Evolutionary conservation across 2,329 filamentous ascomycete genomes (phyloP).

Genomic region (Ophiosphaerella narmari): DNA sequence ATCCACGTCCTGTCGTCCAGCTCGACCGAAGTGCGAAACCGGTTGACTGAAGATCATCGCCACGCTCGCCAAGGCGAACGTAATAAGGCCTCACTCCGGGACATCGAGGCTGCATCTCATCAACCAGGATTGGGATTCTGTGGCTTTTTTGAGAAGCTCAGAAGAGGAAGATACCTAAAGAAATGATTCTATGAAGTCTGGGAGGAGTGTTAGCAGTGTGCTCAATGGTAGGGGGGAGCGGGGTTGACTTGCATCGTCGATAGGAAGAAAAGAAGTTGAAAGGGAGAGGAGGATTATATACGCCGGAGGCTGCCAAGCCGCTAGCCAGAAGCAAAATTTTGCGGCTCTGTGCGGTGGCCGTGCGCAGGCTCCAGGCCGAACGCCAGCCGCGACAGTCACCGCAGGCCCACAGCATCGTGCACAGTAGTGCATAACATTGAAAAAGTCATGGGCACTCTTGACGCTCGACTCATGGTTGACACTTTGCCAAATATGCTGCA

Average conservation of each 20-base stretch:
- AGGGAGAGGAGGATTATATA: too few species aligned
- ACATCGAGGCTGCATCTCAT: constrained; percentile 83
- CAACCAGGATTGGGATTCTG: constrained; percentile 89
- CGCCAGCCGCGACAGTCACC: not conserved
- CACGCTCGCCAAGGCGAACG: constrained; percentile 78
- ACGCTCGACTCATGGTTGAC: too few species aligned
- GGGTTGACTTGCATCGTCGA: not conserved
- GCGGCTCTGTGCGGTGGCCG: constrained; percentile 1
- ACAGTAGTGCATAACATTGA: too few species aligned
- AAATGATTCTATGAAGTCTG: constrained; percentile 59
- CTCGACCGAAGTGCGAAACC: constrained; percentile 76
- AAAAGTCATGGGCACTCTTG: too few species aligned
- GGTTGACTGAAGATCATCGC: constrained; percentile 92
- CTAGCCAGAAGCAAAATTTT: not conserved
- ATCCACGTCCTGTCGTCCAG: constrained; percentile 78
- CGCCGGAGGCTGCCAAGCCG: too few species aligned
- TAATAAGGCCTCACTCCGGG: constrained; percentile 80
- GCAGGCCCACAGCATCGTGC: too few species aligned
- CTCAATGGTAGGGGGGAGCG: not conserved
- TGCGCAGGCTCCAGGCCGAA: not conserved
- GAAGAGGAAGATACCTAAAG: constrained; percentile 94
- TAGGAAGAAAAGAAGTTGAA: not conserved
- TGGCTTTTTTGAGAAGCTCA: constrained; percentile 92
- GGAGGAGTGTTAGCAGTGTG: constrained; percentile 4
- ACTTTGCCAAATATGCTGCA: too few species aligned